Evolutionary conservation across 2,329 filamentous ascomycete genomes (phyloP).

Genomic region (Erysiphe neolycopersici): DNA sequence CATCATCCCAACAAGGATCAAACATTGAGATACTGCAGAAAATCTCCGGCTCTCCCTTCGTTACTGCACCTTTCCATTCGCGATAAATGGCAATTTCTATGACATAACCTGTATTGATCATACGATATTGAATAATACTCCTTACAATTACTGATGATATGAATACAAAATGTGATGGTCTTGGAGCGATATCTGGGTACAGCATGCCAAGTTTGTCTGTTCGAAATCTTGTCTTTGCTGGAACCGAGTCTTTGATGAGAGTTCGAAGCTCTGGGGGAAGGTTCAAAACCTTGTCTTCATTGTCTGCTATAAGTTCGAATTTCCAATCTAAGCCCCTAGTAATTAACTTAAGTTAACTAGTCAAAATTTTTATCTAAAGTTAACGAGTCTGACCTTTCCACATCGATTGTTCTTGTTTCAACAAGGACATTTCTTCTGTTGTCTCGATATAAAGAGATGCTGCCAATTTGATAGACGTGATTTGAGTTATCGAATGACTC

Average conservation of each 20-base stretch:
- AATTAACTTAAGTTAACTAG: neutral
- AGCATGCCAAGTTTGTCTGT: slow-evolving; percentile 6
- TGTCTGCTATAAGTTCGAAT: slow-evolving; percentile 12
- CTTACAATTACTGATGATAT: slow-evolving; percentile 6
- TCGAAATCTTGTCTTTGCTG: slow-evolving; percentile 2
- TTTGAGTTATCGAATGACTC: slow-evolving; percentile 2
- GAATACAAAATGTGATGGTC: slow-evolving; percentile 1
- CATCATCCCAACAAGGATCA: slow-evolving; percentile 9
- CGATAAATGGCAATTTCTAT: slow-evolving; percentile 12
- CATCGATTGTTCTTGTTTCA: slow-evolving; percentile 9
- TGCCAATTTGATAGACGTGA: slow-evolving; percentile 8
- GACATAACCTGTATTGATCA: slow-evolving; percentile 6
- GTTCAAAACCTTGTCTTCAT: slow-evolving; percentile 3
- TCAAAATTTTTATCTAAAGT: neutral
- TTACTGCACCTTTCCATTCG: slow-evolving; percentile 7
- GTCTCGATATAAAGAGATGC: slow-evolving; percentile 5
- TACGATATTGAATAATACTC: slow-evolving; percentile 8
- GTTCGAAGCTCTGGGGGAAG: slow-evolving; percentile 4
- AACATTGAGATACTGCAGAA: slow-evolving; percentile 10
- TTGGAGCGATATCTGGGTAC: slow-evolving; percentile 7
- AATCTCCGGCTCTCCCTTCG: slow-evolving; percentile 5
- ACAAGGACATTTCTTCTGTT: slow-evolving; percentile 8
- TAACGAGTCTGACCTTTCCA: slow-evolving; percentile 6
- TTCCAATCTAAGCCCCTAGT: slow-evolving; percentile 10
- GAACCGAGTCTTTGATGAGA: slow-evolving; percentile 6